Conservation (phyloP, 2,329 filamentous ascomycete species). For the Exophiala sp. region DNA sequence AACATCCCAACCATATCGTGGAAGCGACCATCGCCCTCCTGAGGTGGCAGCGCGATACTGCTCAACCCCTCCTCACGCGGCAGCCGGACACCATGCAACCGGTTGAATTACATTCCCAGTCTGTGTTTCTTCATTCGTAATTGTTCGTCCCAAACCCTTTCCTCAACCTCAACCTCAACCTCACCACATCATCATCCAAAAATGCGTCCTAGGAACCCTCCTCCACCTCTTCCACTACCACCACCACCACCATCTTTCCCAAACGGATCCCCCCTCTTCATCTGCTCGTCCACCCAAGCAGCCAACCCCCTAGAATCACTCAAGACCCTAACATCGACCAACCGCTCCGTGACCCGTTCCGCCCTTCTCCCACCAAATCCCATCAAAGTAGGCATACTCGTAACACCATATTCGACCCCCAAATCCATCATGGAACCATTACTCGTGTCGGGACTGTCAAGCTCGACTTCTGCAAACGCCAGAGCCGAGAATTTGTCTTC, state of each 20-base stretch:
- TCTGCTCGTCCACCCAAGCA: slow-evolving; percentile 26
- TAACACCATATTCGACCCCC: slow-evolving; percentile 27
- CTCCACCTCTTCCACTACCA: slow-evolving; percentile 7
- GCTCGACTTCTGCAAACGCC: slow-evolving; percentile 27
- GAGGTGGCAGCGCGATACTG: too few relatives aligned
- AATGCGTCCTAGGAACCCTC: slow-evolving; percentile 14
- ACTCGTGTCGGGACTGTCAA: slow-evolving; percentile 31
- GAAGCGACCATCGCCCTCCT: too few relatives aligned
- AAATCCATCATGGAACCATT: slow-evolving; percentile 27
- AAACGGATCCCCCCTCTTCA: slow-evolving; percentile 27
- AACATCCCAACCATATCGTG: too few relatives aligned
- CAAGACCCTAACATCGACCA: slow-evolving; percentile 26
- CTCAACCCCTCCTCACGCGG: too few relatives aligned
- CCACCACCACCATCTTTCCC: slow-evolving; percentile 1
- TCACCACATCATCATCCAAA: too few relatives aligned
- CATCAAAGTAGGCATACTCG: slow-evolving; percentile 27
- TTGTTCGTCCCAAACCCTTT: too few relatives aligned
- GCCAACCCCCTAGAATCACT: slow-evolving; percentile 18
- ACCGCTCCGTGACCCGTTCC: slow-evolving; percentile 25
- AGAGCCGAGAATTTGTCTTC: slow-evolving; percentile 21
- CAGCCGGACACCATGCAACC: too few relatives aligned
- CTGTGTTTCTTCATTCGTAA: too few relatives aligned
- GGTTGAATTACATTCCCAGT: too few relatives aligned
- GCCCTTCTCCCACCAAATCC: slow-evolving; percentile 28
- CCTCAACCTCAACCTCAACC: too few relatives aligned